phyloP scores from a whole-genome alignment of 2,329 filamentous ascomycete genomes.

The Bipolaris victoriae region DNA sequence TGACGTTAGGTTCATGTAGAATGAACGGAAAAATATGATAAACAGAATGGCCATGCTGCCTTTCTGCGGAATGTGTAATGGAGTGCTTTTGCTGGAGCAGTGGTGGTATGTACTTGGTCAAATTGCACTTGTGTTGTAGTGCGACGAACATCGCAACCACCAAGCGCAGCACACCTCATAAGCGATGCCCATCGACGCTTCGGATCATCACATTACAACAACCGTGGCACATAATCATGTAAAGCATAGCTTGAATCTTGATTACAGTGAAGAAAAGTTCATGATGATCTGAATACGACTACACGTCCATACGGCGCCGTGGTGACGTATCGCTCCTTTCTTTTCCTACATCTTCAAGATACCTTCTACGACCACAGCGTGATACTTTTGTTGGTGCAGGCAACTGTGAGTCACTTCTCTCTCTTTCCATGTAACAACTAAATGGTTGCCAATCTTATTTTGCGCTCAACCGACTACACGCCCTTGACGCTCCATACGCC shows the following conservation, averaged over 20 bases:
- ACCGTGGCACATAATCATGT: background rate
- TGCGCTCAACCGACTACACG: constrained; percentile 16
- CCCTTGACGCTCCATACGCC: constrained; percentile 29
- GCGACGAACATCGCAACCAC: constrained; percentile 2
- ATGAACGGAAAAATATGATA: background rate
- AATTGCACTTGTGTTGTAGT: background rate
- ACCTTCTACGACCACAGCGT: background rate
- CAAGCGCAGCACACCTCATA: background rate
- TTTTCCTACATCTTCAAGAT: background rate
- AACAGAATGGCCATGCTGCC: background rate
- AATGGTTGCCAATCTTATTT: background rate
- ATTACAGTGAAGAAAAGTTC: too few relatives aligned
- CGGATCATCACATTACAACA: background rate
- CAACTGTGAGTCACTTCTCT: background rate
- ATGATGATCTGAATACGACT: too few relatives aligned
- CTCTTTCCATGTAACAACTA: background rate
- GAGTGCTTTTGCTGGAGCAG: background rate
- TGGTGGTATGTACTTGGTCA: background rate
- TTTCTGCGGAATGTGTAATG: background rate
- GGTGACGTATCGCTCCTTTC: background rate
- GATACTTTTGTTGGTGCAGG: too few relatives aligned
- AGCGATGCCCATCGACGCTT: background rate
- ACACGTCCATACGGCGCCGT: background rate
- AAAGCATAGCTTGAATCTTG: too few relatives aligned
- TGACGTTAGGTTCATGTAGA: background rate